Conservation (phyloP, 139 green algal species). For the Coccomyxa sp. region DNA sequence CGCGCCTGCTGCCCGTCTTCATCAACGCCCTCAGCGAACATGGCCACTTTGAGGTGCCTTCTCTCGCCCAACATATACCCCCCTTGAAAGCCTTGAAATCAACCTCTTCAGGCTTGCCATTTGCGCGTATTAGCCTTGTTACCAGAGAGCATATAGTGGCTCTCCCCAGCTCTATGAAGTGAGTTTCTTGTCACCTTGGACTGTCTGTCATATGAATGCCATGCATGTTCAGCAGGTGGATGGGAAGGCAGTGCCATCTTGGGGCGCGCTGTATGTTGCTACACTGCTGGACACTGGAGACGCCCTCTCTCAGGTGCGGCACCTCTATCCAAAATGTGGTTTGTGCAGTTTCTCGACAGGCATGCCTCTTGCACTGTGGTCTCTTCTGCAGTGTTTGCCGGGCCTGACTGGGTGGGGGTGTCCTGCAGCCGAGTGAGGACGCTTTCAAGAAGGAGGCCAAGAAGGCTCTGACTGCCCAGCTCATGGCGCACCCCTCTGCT, state of each 20-base stretch:
- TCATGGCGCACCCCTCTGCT: background rate
- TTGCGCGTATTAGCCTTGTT: too few species aligned
- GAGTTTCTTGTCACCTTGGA: background rate
- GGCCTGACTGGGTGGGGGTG: background rate
- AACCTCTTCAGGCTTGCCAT: too few species aligned
- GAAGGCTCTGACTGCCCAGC: background rate
- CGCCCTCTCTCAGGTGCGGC: background rate
- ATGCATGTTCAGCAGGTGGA: background rate
- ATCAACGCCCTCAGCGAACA: conserved; percentile 30
- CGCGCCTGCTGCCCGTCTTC: conserved; percentile 26
- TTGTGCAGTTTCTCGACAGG: too few species aligned
- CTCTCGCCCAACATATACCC: background rate
- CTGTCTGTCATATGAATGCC: background rate
- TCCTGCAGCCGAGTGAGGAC: conserved; percentile 3
- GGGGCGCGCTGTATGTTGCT: conserved; percentile 2
- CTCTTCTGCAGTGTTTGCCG: background rate
- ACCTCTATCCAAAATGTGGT: too few species aligned
- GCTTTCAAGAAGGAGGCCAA: background rate
- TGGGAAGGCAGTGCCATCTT: background rate
- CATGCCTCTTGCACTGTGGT: too few species aligned
- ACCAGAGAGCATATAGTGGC: background rate
- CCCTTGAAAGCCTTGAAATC: background rate
- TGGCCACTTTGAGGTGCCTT: conserved; percentile 27
- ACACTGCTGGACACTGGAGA: background rate
- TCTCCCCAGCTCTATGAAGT: background rate